Percentiles rank a stretch among this genome's conserved stretches.
Conservation (phyloP, 129 eudicot species). For the Ambrosia trifida region DNA sequence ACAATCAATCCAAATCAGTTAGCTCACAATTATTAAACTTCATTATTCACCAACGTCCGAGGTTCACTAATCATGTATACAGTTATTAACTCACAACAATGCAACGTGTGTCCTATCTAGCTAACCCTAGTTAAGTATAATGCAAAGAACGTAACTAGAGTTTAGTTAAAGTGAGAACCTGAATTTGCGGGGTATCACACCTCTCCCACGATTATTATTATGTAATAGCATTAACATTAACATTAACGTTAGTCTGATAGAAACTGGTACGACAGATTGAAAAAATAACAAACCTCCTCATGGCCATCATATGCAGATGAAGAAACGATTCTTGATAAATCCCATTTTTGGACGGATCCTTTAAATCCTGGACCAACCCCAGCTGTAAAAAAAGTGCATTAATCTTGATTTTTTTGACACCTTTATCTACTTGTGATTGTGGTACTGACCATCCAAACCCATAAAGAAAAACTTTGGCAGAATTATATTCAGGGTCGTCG, state of each 20-base stretch:
- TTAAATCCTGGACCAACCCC: conserved; percentile 97
- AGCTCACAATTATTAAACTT: no score
- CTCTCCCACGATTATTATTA: no score
- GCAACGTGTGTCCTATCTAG: no score
- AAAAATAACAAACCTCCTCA: conserved; percentile 70
- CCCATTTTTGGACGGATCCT: conserved; percentile 97
- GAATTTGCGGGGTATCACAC: no score
- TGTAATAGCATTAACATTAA: no score
- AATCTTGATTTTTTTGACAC: conserved; percentile 56
- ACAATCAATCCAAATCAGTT: no score
- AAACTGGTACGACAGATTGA: not conserved
- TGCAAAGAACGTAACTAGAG: no score
- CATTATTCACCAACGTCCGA: no score
- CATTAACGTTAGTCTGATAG: conserved; percentile 4
- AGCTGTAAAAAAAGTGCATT: conserved; percentile 76
- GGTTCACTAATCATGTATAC: no score
- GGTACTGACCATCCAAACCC: conserved; percentile 88
- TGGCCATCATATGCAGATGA: conserved; percentile 84
- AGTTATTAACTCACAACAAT: no score
- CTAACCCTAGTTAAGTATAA: no score
- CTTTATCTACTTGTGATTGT: conserved; percentile 68
- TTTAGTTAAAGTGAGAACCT: no score
- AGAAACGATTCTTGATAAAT: conserved; percentile 59
- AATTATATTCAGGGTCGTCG: conserved; percentile 53
- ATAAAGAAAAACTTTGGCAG: conserved; percentile 59